Conservation (phyloP, 441 rosid genomes). For the Aleurites moluccanus region DNA sequence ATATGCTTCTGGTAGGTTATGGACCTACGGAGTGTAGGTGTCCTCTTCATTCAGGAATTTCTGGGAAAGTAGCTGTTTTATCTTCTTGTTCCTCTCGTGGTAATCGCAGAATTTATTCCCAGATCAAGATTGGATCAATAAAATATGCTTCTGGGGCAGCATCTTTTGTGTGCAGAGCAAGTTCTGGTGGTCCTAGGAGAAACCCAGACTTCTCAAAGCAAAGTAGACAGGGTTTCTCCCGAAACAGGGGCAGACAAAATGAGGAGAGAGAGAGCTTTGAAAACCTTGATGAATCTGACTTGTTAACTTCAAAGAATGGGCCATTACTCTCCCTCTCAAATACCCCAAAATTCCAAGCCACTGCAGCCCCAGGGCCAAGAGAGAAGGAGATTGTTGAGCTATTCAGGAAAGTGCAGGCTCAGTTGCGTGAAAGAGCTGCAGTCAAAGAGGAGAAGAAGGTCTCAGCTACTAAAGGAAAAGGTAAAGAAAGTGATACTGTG, state of each 20-base stretch:
- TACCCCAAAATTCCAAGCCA: conserved; percentile 59
- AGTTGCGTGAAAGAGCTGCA: conserved; percentile 72
- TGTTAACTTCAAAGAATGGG: conserved; percentile 53
- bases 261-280: conserved; percentile 59
- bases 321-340: conserved; percentile 52
- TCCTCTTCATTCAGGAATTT: conserved; percentile 44
- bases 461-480: conserved; percentile 46
- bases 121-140: conserved; percentile 35
- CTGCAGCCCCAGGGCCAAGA: conserved; percentile 59
- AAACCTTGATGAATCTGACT: conserved; percentile 50
- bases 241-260: conserved; percentile 48
- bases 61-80: conserved; percentile 41
- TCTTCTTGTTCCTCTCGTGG: conserved; percentile 37
- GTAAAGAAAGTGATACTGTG: conserved; percentile 59
- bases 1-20: conserved; percentile 40
- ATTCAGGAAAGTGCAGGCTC: conserved; percentile 77
- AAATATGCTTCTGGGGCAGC: conserved; percentile 34
- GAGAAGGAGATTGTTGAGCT: conserved; percentile 81
- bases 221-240: conserved; percentile 49
- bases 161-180: conserved; percentile 58
- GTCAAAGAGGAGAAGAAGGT: conserved; percentile 50
- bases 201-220: conserved; percentile 64
- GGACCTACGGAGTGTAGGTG: conserved; percentile 45
- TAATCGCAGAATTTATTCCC: conserved; percentile 28
- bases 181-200: conserved; percentile 57